phyloP scores from a whole-genome alignment of 441 rosid species.

The Gossypium schwendimanii region DNA sequence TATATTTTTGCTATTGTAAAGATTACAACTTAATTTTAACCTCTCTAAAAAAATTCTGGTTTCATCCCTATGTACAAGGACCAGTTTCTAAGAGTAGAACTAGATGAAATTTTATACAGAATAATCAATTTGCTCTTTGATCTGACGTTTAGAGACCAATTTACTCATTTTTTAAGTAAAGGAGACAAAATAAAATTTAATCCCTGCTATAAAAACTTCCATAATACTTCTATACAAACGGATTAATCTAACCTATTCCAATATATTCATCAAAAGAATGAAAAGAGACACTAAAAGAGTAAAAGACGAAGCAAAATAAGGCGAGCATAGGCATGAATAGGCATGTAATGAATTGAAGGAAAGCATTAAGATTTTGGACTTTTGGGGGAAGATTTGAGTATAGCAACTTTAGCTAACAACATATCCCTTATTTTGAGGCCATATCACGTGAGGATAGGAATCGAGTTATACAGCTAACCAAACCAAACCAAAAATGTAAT shows the following conservation, averaged over 20 bases:
- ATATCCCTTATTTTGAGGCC: constrained; percentile 77
- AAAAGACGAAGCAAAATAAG: constrained; percentile 3
- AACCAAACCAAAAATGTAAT: constrained; percentile 13
- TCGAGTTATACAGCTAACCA: constrained; percentile 34
- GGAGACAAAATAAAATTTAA: rapidly evolving
- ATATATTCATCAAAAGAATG: constrained; percentile 24
- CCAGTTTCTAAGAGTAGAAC: too few relatives aligned
- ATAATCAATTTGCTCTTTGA: too few relatives aligned
- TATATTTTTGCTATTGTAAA: too few relatives aligned
- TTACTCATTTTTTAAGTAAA: too few relatives aligned
- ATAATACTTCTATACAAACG: too few relatives aligned
- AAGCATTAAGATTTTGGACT: constrained; percentile 5
- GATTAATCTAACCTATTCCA: constrained; percentile 13
- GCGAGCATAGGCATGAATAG: neutral
- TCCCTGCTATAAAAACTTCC: too few relatives aligned
- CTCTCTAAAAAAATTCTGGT: too few relatives aligned
- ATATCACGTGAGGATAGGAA: constrained; percentile 59
- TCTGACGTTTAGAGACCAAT: rapidly evolving
- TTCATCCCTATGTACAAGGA: too few relatives aligned
- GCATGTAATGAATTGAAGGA: neutral
- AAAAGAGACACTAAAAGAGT: neutral
- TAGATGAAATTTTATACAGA: too few relatives aligned
- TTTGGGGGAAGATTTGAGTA: constrained; percentile 12
- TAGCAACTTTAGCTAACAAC: constrained; percentile 22
- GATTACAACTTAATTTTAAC: too few relatives aligned